Evolutionary conservation across 306 rosid species (phyloP).

Genomic region (Trichosanthes cucumerina): DNA sequence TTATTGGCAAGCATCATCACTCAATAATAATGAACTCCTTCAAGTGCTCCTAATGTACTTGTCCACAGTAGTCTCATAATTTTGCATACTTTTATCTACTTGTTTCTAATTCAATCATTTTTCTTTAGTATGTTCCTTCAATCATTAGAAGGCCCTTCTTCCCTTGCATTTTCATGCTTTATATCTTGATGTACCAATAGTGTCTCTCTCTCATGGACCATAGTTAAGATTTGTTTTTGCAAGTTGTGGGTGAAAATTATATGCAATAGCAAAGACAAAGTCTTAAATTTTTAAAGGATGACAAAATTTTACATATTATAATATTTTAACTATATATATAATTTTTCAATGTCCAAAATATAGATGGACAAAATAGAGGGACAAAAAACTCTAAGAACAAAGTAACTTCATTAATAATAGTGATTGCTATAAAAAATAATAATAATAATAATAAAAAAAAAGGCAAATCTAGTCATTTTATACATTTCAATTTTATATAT

Average conservation of each 20-base stretch:
- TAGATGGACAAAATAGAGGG: no score
- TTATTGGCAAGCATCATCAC: neutral
- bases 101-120: neutral
- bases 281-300: no score
- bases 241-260: neutral
- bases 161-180: neutral
- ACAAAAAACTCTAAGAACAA: no score
- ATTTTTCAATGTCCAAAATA: no score
- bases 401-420: no score
- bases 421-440: no score
- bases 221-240: neutral
- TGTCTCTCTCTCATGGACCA: neutral
- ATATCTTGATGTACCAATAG: neutral
- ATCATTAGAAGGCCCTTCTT: constrained; percentile 3
- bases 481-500: no score
- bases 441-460: no score
- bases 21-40: neutral
- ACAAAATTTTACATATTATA: no score
- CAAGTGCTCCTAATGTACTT: neutral
- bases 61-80: neutral
- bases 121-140: neutral
- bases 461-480: no score
- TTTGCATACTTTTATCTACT: neutral
- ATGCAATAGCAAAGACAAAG: neutral
- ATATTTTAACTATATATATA: no score